These are phyloP conservation scores for Anethum foeniculum DNA, from an alignment of 140 eudicot genomes.

Conservation along the genomic window DNA sequence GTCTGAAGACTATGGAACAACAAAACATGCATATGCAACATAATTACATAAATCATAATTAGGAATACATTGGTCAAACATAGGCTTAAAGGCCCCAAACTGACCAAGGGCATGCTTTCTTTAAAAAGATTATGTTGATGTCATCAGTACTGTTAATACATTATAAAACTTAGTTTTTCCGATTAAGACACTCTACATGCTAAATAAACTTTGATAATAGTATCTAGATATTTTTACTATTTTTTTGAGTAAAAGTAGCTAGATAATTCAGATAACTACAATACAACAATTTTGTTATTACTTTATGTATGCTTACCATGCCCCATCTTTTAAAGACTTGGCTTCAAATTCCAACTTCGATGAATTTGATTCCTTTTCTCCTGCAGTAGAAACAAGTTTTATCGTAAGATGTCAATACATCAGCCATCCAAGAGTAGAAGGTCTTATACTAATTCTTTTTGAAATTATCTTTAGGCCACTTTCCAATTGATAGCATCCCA, in stretches of 20 bases:
- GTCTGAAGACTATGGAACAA: not conserved
- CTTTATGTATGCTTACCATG: constrained; percentile 56
- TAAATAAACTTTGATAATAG: not conserved
- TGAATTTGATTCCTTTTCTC: constrained; percentile 38
- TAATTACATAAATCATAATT: not conserved
- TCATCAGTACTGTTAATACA: not conserved
- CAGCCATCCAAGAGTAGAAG: not conserved
- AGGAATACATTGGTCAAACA: not conserved
- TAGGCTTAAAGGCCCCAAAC: not conserved
- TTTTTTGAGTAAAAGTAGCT: not conserved
- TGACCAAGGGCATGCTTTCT: not conserved
- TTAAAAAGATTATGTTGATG: not conserved
- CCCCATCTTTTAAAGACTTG: constrained; percentile 67
- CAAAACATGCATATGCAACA: not conserved
- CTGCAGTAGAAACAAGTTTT: constrained; percentile 20
- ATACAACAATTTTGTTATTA: not conserved
- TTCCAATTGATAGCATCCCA: not conserved
- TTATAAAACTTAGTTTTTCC: not conserved
- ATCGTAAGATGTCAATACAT: not conserved
- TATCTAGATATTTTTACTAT: not conserved
- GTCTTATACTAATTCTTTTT: not conserved
- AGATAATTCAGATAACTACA: not conserved
- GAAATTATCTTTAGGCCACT: not conserved
- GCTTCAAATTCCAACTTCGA: constrained; percentile 84
- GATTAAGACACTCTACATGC: not conserved